These are phyloP conservation scores for Pseudomassariella vexata DNA, from an alignment of 2,329 filamentous ascomycete genomes.

Conservation along the genomic window DNA sequence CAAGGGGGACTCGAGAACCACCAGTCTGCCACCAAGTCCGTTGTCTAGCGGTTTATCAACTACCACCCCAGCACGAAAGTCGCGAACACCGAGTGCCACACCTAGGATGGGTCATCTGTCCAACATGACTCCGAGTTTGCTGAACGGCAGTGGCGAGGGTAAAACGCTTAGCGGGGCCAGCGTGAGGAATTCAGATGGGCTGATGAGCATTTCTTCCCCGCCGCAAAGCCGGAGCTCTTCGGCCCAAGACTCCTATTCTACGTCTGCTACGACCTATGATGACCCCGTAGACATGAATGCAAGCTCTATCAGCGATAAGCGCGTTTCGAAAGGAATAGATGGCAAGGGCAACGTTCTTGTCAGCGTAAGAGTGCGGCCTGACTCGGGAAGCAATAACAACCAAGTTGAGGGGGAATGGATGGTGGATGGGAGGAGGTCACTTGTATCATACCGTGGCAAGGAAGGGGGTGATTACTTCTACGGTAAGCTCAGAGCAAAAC, in stretches of 20 bases:
- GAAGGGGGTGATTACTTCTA: conserved; percentile 92
- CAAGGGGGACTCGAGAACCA: conserved; percentile 52
- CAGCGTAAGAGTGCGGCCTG: conserved; percentile 88
- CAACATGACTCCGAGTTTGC: conserved; percentile 60
- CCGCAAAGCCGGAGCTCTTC: conserved; percentile 88
- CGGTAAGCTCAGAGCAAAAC: conserved; percentile 48
- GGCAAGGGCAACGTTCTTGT: conserved; percentile 93
- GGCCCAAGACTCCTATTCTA: conserved; percentile 86
- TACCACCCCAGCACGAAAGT: conserved; percentile 38
- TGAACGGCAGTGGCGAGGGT: conserved; percentile 74
- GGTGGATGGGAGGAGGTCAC: conserved; percentile 75
- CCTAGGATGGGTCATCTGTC: conserved; percentile 47
- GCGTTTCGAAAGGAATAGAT: conserved; percentile 51
- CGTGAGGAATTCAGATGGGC: conserved; percentile 64
- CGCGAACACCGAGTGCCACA: conserved; percentile 43
- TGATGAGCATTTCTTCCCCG: conserved; percentile 74
- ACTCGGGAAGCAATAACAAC: conserved; percentile 56
- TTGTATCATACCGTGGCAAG: conserved; percentile 79
- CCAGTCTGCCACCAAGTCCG: conserved; percentile 59
- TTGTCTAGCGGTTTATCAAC: conserved; percentile 39
- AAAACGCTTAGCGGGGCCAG: conserved; percentile 60
- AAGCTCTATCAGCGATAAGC: conserved; percentile 35
- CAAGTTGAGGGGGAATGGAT: conserved; percentile 80
- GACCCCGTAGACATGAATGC: conserved; percentile 57
- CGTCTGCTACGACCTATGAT: conserved; percentile 83